A percentile compares a stretch with the other conserved stretches of the same genome.
These are phyloP conservation scores for Xylariaceae sp. DNA, from an alignment of 2,329 filamentous ascomycete species.

Conservation along the genomic window DNA sequence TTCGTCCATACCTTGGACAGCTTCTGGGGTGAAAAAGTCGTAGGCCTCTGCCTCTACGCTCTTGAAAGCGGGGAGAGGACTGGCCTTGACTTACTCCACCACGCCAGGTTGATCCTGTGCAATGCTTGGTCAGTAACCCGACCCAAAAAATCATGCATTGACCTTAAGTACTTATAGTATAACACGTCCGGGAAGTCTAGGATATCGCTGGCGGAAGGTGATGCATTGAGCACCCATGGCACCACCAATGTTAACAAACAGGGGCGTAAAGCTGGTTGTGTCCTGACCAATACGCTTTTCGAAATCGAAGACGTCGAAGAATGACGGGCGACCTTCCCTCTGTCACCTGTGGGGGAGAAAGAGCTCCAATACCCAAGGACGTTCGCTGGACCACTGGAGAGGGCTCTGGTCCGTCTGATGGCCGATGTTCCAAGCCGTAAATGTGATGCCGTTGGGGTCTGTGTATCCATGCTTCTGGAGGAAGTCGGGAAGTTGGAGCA, in stretches of 20 bases:
- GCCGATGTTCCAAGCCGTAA: background rate
- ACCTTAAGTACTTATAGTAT: background rate
- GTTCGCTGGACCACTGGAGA: background rate
- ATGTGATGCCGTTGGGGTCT: slow-evolving; percentile 2
- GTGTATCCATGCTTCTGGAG: slow-evolving; percentile 2
- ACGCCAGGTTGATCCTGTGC: background rate
- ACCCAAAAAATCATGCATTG: background rate
- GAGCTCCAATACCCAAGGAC: slow-evolving; percentile 1
- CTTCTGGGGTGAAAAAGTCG: too few species aligned
- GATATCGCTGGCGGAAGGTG: background rate
- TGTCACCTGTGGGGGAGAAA: slow-evolving; percentile 1
- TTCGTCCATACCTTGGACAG: too few species aligned
- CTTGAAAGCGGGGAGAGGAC: background rate
- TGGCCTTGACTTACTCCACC: background rate
- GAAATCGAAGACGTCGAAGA: slow-evolving; percentile 6
- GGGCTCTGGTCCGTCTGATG: slow-evolving; percentile 1
- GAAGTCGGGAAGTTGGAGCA: slow-evolving; percentile 2
- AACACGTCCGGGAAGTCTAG: background rate
- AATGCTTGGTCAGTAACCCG: background rate
- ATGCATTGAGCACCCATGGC: background rate
- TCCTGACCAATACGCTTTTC: background rate
- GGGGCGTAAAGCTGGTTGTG: slow-evolving; percentile 1
- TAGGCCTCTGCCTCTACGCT: background rate
- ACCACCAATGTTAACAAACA: slow-evolving; percentile 2
- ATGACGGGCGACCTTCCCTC: background rate